phyloP scores from a whole-genome alignment of 2,329 filamentous ascomycete genomes.

The Capronia americana region DNA sequence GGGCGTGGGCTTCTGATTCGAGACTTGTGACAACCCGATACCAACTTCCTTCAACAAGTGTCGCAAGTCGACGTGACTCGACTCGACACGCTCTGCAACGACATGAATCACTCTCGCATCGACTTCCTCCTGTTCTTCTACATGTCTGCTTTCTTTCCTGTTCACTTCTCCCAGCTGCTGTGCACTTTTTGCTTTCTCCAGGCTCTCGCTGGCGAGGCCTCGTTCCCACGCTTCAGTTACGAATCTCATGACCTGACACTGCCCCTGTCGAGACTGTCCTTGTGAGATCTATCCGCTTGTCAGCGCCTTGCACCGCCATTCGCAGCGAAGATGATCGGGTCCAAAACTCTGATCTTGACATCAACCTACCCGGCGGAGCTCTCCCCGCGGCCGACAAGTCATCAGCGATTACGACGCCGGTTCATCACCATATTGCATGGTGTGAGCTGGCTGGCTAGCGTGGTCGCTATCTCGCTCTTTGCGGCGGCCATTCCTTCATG shows the following conservation, averaged over 20 bases:
- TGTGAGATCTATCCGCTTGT: background rate
- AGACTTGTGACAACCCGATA: slow-evolving; percentile 13
- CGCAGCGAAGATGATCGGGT: slow-evolving; percentile 18
- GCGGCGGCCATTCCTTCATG: slow-evolving; percentile 41
- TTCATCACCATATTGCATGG: slow-evolving; percentile 39
- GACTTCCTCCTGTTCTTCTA: slow-evolving; percentile 4
- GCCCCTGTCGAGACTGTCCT: background rate
- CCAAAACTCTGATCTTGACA: slow-evolving; percentile 33
- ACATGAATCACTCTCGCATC: slow-evolving; percentile 13
- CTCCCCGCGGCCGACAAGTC: slow-evolving; percentile 16
- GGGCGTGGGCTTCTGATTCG: slow-evolving; percentile 27
- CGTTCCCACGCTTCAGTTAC: background rate
- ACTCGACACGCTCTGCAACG: slow-evolving; percentile 8
- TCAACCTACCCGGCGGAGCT: slow-evolving; percentile 32
- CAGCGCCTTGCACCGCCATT: slow-evolving; percentile 6
- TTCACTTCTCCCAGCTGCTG: slow-evolving; percentile 3
- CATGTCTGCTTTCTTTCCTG: slow-evolving; percentile 12
- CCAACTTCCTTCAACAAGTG: slow-evolving; percentile 27
- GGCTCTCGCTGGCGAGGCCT: slow-evolving; percentile 9
- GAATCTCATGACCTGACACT: slow-evolving; percentile 2
- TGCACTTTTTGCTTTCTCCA: slow-evolving; percentile 1
- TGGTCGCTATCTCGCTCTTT: slow-evolving; percentile 43
- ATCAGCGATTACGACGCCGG: slow-evolving; percentile 24
- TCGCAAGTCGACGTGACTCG: slow-evolving; percentile 23
- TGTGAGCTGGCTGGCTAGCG: slow-evolving; percentile 35